Evolutionary conservation across 768 basidiomycete genomes (phyloP).

Genomic region (Suillus subluteus): DNA sequence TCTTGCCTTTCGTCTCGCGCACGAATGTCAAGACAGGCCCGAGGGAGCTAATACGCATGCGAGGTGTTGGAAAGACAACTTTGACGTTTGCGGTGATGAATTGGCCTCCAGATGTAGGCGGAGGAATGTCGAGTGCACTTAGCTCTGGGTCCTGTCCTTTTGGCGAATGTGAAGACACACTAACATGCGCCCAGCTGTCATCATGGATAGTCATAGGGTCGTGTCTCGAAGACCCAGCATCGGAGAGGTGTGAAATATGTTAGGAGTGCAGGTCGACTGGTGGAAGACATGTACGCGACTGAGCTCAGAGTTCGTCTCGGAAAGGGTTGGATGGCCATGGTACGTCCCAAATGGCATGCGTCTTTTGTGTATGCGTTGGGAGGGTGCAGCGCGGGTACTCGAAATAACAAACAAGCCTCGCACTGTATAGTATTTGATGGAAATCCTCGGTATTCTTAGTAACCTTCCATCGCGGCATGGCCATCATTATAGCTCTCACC

Average conservation of each 20-base stretch:
- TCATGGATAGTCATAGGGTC: conserved; percentile 27
- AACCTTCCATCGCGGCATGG: conserved; percentile 34
- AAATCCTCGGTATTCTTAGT: conserved; percentile 21
- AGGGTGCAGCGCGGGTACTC: conserved; percentile 25
- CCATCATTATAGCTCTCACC: conserved; percentile 32
- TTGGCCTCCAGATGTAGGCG: conserved; percentile 1
- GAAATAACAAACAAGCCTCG: conserved; percentile 13
- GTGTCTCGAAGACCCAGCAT: conserved; percentile 19
- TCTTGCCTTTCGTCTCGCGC: conserved; percentile 70
- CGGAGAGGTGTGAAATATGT: conserved; percentile 11
- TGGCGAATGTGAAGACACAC: conserved; percentile 8
- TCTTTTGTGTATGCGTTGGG: conserved; percentile 28
- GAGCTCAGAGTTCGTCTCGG: conserved; percentile 31
- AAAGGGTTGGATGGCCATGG: conserved; percentile 33
- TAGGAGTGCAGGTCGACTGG: conserved; percentile 10
- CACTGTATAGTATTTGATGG: conserved; percentile 3
- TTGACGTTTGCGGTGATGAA: conserved; percentile 19
- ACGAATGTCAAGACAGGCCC: conserved; percentile 55
- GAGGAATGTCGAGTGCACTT: conserved; percentile 2
- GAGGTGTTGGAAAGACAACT: conserved; percentile 14
- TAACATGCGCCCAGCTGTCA: conserved; percentile 26
- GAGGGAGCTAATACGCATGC: conserved; percentile 11
- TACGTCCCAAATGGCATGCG: conserved; percentile 33
- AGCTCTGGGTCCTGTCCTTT: conserved; percentile 11
- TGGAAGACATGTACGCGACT: conserved; percentile 18